Conservation (phyloP, 179 eudicot genomes). For the Spergularia azorica region DNA sequence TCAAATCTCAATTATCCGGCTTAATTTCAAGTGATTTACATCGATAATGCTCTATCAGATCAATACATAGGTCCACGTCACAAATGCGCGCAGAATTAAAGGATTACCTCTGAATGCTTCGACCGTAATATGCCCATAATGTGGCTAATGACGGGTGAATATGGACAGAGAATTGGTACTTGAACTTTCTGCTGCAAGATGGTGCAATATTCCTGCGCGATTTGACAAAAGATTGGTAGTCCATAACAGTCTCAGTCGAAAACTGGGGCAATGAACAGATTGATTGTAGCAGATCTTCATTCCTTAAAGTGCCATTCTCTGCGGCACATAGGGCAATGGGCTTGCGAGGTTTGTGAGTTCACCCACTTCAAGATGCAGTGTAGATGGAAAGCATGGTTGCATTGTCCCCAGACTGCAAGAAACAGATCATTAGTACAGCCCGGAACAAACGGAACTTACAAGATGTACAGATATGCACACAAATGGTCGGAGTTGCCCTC, state of each 20-base stretch:
- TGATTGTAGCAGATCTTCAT: constrained; percentile 25
- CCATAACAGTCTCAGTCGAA: not conserved
- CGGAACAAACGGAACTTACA: not conserved
- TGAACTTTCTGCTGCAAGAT: not conserved
- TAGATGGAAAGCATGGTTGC: constrained; percentile 96
- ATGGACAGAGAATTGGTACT: not conserved
- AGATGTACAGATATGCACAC: too few species aligned
- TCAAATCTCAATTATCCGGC: not conserved
- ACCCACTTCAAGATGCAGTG: constrained; percentile 99
- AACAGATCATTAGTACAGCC: not conserved
- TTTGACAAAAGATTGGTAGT: not conserved
- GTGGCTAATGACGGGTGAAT: not conserved
- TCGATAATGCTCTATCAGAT: not conserved
- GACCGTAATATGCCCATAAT: not conserved
- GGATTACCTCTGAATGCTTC: not conserved
- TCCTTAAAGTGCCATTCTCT: constrained; percentile 92
- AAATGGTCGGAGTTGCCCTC: not conserved
- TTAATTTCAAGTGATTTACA: not conserved
- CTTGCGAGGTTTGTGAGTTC: constrained; percentile 80
- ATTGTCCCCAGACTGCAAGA: constrained; percentile 88
- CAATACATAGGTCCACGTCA: not conserved
- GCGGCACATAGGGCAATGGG: constrained; percentile 93
- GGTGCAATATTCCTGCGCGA: not conserved
- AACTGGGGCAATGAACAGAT: not conserved
- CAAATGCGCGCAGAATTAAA: not conserved